Conservation (phyloP, 805 yeast species). For the Starmerella tilneyi region DNA sequence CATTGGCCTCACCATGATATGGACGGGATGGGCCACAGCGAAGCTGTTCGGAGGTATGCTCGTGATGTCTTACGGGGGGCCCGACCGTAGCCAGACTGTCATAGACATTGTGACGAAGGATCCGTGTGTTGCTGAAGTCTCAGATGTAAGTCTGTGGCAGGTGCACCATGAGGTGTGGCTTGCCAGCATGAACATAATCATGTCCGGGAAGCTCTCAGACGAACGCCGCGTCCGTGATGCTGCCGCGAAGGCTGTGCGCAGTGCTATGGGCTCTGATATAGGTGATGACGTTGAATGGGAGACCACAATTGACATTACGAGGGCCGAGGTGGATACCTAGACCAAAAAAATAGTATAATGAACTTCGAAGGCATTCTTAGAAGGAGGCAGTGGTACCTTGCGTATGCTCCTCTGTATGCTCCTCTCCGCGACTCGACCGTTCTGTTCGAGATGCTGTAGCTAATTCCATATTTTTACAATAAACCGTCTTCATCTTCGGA, state of each 20-base stretch:
- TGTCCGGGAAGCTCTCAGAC: conserved; percentile 30
- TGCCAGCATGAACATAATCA: conserved; percentile 31
- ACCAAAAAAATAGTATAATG: not conserved
- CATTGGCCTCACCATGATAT: conserved; percentile 35
- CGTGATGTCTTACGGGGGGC: conserved; percentile 36
- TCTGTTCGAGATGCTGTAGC: no score
- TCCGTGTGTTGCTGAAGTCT: conserved; percentile 28
- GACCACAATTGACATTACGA: conserved; percentile 31
- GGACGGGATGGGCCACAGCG: conserved; percentile 34
- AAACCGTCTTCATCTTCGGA: no score
- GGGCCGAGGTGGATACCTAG: conserved; percentile 14
- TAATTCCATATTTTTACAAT: no score
- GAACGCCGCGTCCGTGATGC: conserved; percentile 29
- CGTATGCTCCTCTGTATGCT: no score
- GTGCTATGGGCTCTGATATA: conserved; percentile 21
- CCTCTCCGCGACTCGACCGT: not conserved
- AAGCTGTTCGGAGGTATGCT: conserved; percentile 37
- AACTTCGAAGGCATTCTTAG: no score
- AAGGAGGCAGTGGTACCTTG: no score
- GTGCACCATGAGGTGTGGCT: conserved; percentile 38
- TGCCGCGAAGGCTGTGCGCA: conserved; percentile 27
- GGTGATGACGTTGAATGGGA: conserved; percentile 29
- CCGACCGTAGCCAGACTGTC: conserved; percentile 29
- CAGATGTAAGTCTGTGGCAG: conserved; percentile 35
- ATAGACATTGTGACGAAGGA: conserved; percentile 24